These are phyloP conservation scores for Stephania yunnanensis DNA, from an alignment of 164 flowering plant species.

Conservation along the genomic window DNA sequence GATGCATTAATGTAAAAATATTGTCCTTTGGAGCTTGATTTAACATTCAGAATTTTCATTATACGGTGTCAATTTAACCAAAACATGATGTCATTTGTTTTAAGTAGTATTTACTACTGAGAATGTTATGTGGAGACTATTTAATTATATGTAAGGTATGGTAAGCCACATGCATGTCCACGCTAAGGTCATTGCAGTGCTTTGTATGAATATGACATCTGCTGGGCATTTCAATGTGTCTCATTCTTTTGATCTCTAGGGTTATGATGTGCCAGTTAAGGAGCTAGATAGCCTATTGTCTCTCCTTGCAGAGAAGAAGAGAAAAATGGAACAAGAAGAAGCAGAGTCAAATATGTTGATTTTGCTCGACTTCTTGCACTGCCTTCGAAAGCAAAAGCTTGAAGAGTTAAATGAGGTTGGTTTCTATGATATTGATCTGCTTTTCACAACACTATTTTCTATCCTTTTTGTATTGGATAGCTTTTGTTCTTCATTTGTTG, in stretches of 20 bases:
- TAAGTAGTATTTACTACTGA: neutral
- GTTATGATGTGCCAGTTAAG: conserved; percentile 78
- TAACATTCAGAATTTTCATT: neutral
- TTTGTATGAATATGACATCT: neutral
- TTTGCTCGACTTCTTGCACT: conserved; percentile 69
- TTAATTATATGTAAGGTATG: too few species aligned
- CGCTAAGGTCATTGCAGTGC: neutral
- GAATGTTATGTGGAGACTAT: neutral
- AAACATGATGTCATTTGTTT: too few species aligned
- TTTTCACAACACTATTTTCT: neutral
- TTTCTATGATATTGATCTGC: neutral
- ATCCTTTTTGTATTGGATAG: neutral
- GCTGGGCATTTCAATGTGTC: conserved; percentile 18
- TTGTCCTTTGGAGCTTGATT: neutral
- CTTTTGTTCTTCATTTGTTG: neutral
- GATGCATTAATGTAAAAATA: too few species aligned
- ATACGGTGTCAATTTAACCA: neutral
- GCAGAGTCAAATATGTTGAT: conserved; percentile 89
- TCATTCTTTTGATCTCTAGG: conserved; percentile 45
- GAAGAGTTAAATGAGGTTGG: conserved; percentile 85
- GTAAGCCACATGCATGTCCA: too few species aligned
- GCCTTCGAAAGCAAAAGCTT: conserved; percentile 71
- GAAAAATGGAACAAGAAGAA: conserved; percentile 96
- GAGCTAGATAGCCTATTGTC: conserved; percentile 70
- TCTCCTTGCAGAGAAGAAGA: conserved; percentile 81